phyloP scores from a whole-genome alignment of 2,329 filamentous ascomycete species.

The Dothidotthia symphoricarpi region DNA sequence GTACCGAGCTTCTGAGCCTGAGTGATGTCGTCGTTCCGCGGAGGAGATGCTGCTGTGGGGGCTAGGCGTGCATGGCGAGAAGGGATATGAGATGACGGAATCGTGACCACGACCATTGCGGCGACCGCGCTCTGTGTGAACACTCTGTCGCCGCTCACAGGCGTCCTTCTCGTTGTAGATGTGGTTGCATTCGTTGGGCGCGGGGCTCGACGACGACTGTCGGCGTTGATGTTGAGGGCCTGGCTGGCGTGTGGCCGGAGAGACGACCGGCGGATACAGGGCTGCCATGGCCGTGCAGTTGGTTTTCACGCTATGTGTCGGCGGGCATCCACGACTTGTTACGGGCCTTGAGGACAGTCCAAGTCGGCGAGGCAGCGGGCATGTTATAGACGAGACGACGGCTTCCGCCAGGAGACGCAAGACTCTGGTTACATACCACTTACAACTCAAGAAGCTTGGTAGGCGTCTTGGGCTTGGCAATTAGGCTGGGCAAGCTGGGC shows the following conservation, averaged over 20 bases:
- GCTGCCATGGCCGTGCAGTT: conserved; percentile 33
- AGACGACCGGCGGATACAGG: conserved; percentile 31
- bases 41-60: conserved; percentile 36
- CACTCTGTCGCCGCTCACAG: conserved; percentile 14
- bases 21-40: conserved; percentile 15
- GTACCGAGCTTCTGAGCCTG: conserved; percentile 17
- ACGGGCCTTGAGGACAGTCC: conserved; percentile 15
- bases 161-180: conserved; percentile 29
- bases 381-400: conserved; percentile 34
- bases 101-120: conserved; percentile 32
- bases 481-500: no score
- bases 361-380: conserved; percentile 26
- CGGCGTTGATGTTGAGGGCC: conserved; percentile 16
- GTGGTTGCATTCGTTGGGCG: conserved; percentile 15
- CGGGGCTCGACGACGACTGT: conserved; percentile 6
- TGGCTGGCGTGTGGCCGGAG: conserved; percentile 24
- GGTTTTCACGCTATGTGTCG: conserved; percentile 20
- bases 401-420: conserved; percentile 11
- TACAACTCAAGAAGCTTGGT: background rate
- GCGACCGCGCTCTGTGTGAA: conserved; percentile 20
- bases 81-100: conserved; percentile 41
- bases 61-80: conserved; percentile 39
- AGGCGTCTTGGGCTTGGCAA: conserved; percentile 8
- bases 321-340: conserved; percentile 27
- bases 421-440: conserved; percentile 10